phyloP scores from a whole-genome alignment of 2,329 filamentous ascomycete genomes.

The Chrysoporthe puriensis region DNA sequence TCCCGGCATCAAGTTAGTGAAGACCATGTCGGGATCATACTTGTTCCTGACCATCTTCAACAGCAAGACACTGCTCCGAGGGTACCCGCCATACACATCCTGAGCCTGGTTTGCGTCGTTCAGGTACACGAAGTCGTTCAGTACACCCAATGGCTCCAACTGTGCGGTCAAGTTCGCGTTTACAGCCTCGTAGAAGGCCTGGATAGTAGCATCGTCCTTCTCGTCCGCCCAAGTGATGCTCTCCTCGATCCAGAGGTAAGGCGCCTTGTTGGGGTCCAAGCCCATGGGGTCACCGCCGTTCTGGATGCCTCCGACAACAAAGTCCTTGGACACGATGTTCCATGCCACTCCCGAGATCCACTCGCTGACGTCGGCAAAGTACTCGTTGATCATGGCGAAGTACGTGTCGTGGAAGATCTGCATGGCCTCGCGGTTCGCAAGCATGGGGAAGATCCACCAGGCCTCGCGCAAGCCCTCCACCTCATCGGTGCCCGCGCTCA shows the following conservation, averaged over 20 bases:
- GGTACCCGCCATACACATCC: conserved; percentile 14
- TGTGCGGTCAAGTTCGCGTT: conserved; percentile 17
- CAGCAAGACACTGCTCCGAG: conserved; percentile 7
- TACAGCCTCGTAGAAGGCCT: conserved; percentile 5
- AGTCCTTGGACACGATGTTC: conserved; percentile 14
- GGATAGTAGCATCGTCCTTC: conserved; percentile 8
- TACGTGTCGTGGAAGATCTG: conserved; percentile 18
- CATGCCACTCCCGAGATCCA: conserved; percentile 13
- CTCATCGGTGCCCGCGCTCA: neutral
- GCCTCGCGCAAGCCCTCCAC: conserved; percentile 1
- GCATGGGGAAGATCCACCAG: conserved; percentile 10
- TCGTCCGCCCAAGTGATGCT: conserved; percentile 8
- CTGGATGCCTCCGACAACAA: neutral
- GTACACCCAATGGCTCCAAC: conserved; percentile 2
- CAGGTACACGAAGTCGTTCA: conserved; percentile 11
- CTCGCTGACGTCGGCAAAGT: conserved; percentile 8
- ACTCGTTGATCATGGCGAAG: conserved; percentile 11
- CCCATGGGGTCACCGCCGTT: neutral
- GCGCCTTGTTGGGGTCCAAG: conserved; percentile 1
- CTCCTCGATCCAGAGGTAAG: conserved; percentile 16
- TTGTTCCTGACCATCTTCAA: conserved; percentile 21
- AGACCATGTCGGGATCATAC: conserved; percentile 22
- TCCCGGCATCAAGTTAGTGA: conserved; percentile 20
- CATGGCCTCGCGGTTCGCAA: conserved; percentile 15
- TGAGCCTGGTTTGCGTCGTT: conserved; percentile 14